phyloP scores from a whole-genome alignment of 305 asterid genomes.

The Fraxinus floribunda region DNA sequence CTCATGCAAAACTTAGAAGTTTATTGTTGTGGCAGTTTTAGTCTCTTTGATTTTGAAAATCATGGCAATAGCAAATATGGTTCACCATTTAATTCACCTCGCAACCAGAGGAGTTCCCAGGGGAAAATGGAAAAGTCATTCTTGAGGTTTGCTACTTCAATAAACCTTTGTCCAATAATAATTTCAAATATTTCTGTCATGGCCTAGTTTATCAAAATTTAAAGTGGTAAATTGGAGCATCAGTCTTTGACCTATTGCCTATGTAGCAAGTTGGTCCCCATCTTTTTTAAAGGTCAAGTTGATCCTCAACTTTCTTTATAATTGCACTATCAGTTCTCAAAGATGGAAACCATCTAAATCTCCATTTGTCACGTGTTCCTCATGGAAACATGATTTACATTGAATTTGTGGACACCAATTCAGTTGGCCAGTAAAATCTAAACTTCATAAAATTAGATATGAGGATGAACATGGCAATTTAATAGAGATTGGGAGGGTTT shows the following conservation, averaged over 20 bases:
- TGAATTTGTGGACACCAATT: background rate
- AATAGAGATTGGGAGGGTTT: background rate
- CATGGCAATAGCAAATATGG: constrained; percentile 86
- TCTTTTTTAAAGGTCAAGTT: background rate
- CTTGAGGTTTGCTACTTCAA: constrained; percentile 52
- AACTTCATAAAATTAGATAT: background rate
- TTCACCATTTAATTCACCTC: constrained; percentile 59
- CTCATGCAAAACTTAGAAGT: background rate
- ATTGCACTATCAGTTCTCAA: background rate
- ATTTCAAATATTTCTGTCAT: background rate
- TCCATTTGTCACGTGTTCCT: background rate
- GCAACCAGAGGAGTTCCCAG: constrained; percentile 76
- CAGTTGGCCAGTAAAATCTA: background rate
- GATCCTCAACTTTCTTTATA: background rate
- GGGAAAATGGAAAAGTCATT: constrained; percentile 98
- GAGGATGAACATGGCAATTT: background rate
- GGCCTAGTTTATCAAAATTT: background rate
- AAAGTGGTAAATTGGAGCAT: background rate
- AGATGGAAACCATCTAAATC: background rate
- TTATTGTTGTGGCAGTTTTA: constrained; percentile 56
- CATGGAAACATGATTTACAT: background rate
- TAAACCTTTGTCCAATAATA: background rate
- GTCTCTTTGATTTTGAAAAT: constrained; percentile 76
- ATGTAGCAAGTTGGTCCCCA: background rate
- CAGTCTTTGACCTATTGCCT: background rate